Evolutionary conservation across 306 rosid genomes (phyloP).

Genomic region (Quillaja saponaria): DNA sequence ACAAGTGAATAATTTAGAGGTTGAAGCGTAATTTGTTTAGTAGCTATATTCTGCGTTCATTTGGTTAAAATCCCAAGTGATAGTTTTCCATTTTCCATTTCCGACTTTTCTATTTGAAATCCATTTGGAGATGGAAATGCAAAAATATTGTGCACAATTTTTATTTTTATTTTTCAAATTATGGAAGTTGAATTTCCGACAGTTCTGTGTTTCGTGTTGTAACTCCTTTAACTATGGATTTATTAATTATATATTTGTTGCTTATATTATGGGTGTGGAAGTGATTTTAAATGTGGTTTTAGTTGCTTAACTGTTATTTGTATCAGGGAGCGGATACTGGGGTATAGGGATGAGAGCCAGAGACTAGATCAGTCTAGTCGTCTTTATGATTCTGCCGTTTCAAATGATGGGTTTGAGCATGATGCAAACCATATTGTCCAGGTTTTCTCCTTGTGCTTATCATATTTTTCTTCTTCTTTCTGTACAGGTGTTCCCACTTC

Average conservation of each 20-base stretch:
- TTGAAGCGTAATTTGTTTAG: no score
- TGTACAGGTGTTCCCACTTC: not conserved
- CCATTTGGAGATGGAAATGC: no score
- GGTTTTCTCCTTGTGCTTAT: slow-evolving; percentile 43
- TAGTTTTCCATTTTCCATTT: no score
- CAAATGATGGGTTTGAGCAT: slow-evolving; percentile 77
- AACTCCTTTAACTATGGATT: no score
- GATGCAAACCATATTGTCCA: slow-evolving; percentile 90
- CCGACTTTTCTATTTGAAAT: no score
- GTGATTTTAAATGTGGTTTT: slow-evolving; percentile 18
- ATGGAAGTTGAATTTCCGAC: no score
- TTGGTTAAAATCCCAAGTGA: no score
- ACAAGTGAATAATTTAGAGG: no score
- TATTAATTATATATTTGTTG: not conserved
- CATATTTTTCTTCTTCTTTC: not conserved
- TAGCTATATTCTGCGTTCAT: no score
- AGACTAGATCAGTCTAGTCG: slow-evolving; percentile 95
- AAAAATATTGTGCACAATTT: no score
- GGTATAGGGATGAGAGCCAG: slow-evolving; percentile 83
- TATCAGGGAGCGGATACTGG: slow-evolving; percentile 79
- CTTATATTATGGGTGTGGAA: not conserved
- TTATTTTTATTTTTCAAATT: no score
- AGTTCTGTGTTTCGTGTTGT: no score
- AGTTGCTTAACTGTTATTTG: slow-evolving; percentile 32
- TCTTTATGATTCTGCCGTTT: slow-evolving; percentile 82